Conservation (phyloP, 352 stramenopile species). For the Pythium plurisporium region DNA sequence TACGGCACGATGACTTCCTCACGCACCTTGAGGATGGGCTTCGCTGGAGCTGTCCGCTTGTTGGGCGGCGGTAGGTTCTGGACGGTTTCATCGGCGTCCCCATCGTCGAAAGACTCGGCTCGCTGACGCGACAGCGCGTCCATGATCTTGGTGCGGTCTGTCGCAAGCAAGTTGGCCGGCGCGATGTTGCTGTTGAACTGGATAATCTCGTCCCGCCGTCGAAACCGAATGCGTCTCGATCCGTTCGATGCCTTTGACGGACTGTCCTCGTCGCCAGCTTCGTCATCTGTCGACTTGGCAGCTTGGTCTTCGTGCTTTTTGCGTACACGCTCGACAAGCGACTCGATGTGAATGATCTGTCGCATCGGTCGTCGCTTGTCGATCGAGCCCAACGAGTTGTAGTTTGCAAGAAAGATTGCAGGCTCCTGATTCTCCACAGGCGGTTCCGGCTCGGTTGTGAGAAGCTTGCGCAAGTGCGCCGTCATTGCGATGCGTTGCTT, state of each 20-base stretch:
- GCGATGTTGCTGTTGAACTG: background rate
- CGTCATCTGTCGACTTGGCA: conserved; percentile 18
- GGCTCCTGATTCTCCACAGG: conserved; percentile 25
- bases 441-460: conserved; percentile 9
- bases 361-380: conserved; percentile 43
- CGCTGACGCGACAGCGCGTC: conserved; percentile 12
- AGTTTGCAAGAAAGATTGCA: conserved; percentile 47
- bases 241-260: background rate
- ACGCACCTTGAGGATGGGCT: conserved; percentile 48
- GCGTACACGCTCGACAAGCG: conserved; percentile 43
- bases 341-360: conserved; percentile 53
- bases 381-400: conserved; percentile 62
- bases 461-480: conserved; percentile 16
- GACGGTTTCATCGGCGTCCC: conserved; percentile 1
- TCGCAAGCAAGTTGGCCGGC: background rate
- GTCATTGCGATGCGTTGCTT: conserved; percentile 19
- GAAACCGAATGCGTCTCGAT: conserved; percentile 5
- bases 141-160: conserved; percentile 30
- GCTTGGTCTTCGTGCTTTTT: conserved; percentile 26
- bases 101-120: conserved; percentile 3
- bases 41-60: conserved; percentile 38
- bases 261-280: background rate
- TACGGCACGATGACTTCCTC: conserved; percentile 27
- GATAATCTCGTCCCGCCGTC: background rate
- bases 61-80: conserved; percentile 34